These are phyloP conservation scores for Alternaria sp. DNA, from an alignment of 2,329 filamentous ascomycete species.

Conservation along the genomic window DNA sequence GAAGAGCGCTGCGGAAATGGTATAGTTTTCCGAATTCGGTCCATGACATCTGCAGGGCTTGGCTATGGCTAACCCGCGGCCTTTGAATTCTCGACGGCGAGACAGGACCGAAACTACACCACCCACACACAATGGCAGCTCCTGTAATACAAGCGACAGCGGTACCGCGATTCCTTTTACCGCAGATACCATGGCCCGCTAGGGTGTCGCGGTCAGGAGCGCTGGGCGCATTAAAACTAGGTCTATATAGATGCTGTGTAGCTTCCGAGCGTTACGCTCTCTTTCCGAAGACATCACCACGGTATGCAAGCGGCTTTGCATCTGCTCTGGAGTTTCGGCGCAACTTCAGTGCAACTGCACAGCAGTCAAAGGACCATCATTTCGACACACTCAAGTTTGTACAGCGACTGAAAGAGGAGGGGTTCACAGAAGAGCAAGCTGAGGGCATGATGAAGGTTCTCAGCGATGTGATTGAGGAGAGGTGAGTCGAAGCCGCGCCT, in stretches of 20 bases:
- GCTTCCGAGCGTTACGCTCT: constrained; percentile 27
- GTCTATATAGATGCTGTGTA: constrained; percentile 26
- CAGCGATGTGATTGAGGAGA: constrained; percentile 96
- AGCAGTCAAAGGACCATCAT: constrained; percentile 79
- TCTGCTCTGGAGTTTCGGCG: constrained; percentile 30
- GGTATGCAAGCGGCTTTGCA: constrained; percentile 13
- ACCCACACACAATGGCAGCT: constrained; percentile 41
- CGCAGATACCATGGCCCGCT: constrained; percentile 48
- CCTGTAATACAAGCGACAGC: constrained; percentile 34
- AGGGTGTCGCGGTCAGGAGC: constrained; percentile 36
- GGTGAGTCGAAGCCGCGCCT: constrained; percentile 57
- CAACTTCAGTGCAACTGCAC: constrained; percentile 72
- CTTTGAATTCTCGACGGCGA: constrained; percentile 19
- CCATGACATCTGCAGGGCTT: constrained; percentile 32
- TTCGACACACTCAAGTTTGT: constrained; percentile 99
- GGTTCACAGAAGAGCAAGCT: constrained; percentile 93
- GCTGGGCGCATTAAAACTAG: constrained; percentile 24
- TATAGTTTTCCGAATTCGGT: constrained; percentile 32
- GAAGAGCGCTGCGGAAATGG: constrained; percentile 16
- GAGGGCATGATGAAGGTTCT: constrained; percentile 99
- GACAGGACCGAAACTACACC: constrained; percentile 19
- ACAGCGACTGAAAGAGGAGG: constrained; percentile 85
- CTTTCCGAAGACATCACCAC: constrained; percentile 12
- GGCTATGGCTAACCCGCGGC: constrained; percentile 19
- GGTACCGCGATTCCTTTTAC: constrained; percentile 53